A percentile compares a stretch with the other conserved stretches of the same genome.
These are phyloP conservation scores for Leccinum solheimii DNA, from an alignment of 1,284 basidiomycete species.

Conservation along the genomic window DNA sequence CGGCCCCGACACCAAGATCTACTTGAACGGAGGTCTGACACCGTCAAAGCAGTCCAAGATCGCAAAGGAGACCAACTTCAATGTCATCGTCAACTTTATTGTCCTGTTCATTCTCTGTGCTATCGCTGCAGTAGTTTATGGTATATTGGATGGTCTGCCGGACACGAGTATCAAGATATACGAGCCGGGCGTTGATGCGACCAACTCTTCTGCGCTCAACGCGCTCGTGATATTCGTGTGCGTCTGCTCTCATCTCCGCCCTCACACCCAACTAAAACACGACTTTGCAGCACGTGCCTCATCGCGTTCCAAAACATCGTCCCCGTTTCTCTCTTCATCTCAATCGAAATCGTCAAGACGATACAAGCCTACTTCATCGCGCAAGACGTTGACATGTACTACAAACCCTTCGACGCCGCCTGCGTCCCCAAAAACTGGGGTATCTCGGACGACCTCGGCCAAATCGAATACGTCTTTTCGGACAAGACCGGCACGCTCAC, in stretches of 20 bases:
- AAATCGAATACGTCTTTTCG: conserved; percentile 97
- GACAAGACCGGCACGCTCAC: conserved; percentile 98
- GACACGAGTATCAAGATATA: conserved; percentile 76
- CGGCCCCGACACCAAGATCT: conserved; percentile 96
- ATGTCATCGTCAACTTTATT: conserved; percentile 92
- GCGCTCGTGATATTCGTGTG: conserved; percentile 90
- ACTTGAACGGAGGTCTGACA: conserved; percentile 92
- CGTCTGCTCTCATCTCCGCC: conserved; percentile 33
- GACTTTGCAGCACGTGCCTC: conserved; percentile 65
- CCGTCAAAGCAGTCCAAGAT: conserved; percentile 96
- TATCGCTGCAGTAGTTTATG: conserved; percentile 72
- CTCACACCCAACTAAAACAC: not conserved
- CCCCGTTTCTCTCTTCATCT: conserved; percentile 96
- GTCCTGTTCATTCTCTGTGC: conserved; percentile 81
- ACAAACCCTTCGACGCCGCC: conserved; percentile 80
- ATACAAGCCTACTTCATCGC: conserved; percentile 97
- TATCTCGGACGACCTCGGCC: conserved; percentile 95
- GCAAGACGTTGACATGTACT: conserved; percentile 98
- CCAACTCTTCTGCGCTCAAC: conserved; percentile 67
- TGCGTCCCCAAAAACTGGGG: conserved; percentile 98
- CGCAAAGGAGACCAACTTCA: conserved; percentile 98
- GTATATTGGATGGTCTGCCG: conserved; percentile 61
- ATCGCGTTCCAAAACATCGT: conserved; percentile 99
- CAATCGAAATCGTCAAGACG: conserved; percentile 97
- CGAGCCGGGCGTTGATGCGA: conserved; percentile 66